Conservation (phyloP, 768 basidiomycete species). For the Boletus eberwhitei region DNA sequence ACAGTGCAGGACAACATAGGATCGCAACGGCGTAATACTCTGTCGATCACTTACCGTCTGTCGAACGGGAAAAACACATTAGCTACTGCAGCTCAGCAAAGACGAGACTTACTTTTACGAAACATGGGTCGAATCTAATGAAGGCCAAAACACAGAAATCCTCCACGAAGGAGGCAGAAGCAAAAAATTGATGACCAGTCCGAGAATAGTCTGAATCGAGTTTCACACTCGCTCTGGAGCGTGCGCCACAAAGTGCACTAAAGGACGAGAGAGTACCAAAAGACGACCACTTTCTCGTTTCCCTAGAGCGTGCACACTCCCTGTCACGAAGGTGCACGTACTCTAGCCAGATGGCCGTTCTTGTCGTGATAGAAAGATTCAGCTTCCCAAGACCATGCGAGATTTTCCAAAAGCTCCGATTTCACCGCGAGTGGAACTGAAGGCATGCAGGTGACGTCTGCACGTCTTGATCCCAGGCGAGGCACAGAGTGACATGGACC, state of each 20-base stretch:
- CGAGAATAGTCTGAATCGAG: conserved; percentile 35
- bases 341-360: neutral
- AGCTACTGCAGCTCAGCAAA: neutral
- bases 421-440: neutral
- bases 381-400: fast-evolving
- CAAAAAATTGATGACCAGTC: conserved; percentile 23
- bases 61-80: too few species aligned
- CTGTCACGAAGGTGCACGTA: neutral
- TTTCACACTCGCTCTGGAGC: conserved; percentile 18
- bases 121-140: neutral
- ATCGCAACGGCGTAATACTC: too few species aligned
- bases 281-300: conserved; percentile 17
- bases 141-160: too few species aligned
- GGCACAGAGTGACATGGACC: too few species aligned
- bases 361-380: neutral
- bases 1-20: too few species aligned
- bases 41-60: too few species aligned
- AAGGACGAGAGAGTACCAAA: conserved; percentile 18
- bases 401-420: too few species aligned
- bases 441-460: too few species aligned
- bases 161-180: conserved; percentile 10
- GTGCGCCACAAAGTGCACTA: conserved; percentile 29
- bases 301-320: conserved; percentile 7
- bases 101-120: neutral
- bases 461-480: too few species aligned